Conservation (phyloP, 805 yeast species). For the Zygosaccharomyces kombuchaensis region DNA sequence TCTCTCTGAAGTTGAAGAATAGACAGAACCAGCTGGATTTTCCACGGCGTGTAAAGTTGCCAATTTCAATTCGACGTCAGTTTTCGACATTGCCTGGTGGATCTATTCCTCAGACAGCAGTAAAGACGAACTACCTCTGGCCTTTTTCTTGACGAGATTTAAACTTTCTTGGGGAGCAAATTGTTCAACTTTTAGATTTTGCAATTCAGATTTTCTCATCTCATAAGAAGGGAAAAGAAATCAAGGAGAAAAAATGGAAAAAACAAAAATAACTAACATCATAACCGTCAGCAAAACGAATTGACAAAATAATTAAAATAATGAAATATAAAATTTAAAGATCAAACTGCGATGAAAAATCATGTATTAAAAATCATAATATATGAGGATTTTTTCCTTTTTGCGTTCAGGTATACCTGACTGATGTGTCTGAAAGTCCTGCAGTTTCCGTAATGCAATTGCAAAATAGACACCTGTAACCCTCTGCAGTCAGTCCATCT, state of each 20-base stretch:
- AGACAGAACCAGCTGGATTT: background rate
- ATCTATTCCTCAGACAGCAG: background rate
- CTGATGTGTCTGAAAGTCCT: background rate
- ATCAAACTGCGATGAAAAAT: background rate
- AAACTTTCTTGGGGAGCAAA: background rate
- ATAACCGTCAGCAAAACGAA: no score
- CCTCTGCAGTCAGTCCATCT: slow-evolving; percentile 29
- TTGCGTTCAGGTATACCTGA: background rate
- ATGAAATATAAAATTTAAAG: background rate
- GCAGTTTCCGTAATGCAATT: slow-evolving; percentile 26
- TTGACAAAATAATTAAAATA: background rate
- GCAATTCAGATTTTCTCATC: background rate
- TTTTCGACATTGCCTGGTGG: slow-evolving; percentile 1
- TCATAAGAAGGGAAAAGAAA: background rate
- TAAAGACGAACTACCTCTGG: background rate
- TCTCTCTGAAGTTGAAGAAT: background rate
- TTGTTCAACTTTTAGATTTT: background rate
- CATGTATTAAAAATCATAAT: background rate
- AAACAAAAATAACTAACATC: background rate
- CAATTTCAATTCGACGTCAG: background rate
- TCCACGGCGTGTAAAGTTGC: background rate
- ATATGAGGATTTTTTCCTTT: background rate
- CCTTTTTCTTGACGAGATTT: background rate
- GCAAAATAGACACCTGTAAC: slow-evolving; percentile 50
- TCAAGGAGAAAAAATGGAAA: background rate